phyloP scores from a whole-genome alignment of 129 eudicot species.

The Arctium minus region DNA sequence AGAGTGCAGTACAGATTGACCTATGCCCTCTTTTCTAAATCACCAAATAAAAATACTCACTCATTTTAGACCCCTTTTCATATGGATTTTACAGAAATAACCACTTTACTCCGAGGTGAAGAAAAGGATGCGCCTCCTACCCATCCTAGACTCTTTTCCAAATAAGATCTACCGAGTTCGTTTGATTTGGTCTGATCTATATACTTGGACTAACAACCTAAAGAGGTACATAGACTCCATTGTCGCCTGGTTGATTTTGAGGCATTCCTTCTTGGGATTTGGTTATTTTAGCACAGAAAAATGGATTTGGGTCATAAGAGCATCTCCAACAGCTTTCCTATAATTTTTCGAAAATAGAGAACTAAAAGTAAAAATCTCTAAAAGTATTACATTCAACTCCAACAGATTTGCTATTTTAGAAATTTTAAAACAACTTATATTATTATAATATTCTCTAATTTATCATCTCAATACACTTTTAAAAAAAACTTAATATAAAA shows the following conservation, averaged over 20 bases:
- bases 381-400: too few species aligned
- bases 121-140: too few species aligned
- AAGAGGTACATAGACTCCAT: background rate
- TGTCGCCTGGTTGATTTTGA: background rate
- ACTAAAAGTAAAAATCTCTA: too few species aligned
- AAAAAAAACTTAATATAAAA: too few species aligned
- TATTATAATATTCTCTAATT: too few species aligned
- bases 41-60: background rate
- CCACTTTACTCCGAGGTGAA: background rate
- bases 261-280: background rate
- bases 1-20: conserved; percentile 13
- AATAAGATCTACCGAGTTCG: background rate
- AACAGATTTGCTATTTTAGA: too few species aligned
- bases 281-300: background rate
- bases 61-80: too few species aligned
- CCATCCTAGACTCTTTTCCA: background rate
- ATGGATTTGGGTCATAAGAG: background rate
- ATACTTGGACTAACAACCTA: background rate
- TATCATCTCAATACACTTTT: too few species aligned
- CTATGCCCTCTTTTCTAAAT: background rate
- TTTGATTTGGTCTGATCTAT: background rate
- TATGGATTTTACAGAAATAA: background rate
- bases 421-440: too few species aligned
- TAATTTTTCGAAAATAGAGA: too few species aligned
- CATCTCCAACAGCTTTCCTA: too few species aligned